phyloP scores from a whole-genome alignment of 1,139 yeast genomes.

The Saccharomycopsis crataegensis region DNA sequence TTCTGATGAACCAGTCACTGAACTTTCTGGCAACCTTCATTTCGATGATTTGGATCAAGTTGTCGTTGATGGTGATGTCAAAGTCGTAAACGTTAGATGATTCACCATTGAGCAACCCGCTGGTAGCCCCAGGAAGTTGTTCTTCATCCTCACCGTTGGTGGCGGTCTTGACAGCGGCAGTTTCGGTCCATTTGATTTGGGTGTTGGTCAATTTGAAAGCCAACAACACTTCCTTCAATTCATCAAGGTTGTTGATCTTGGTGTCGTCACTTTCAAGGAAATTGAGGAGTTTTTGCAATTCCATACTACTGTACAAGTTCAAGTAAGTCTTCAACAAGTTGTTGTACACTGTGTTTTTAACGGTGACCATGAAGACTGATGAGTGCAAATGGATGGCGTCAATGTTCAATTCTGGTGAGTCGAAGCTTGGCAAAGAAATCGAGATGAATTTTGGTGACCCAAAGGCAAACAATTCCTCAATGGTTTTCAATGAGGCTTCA shows the following conservation, averaged over 20 bases:
- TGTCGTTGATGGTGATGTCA: slow-evolving; percentile 36
- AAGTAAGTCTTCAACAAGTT: slow-evolving; percentile 38
- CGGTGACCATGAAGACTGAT: slow-evolving; percentile 36
- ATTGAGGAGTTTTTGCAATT: slow-evolving; percentile 35
- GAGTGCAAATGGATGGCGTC: slow-evolving; percentile 38
- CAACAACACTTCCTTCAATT: slow-evolving; percentile 30
- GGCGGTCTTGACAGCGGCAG: slow-evolving; percentile 23
- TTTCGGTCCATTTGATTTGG: slow-evolving; percentile 37
- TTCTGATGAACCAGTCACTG: slow-evolving; percentile 44
- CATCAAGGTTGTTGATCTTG: slow-evolving; percentile 17
- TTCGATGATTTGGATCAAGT: slow-evolving; percentile 37
- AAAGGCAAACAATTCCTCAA: slow-evolving; percentile 38
- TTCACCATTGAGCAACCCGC: slow-evolving; percentile 32
- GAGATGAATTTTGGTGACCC: slow-evolving; percentile 43
- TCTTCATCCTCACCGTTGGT: slow-evolving; percentile 6
- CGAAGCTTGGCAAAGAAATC: slow-evolving; percentile 32
- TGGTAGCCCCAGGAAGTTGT: background rate
- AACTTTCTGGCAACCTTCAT: slow-evolving; percentile 38
- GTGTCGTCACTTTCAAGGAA: slow-evolving; percentile 31
- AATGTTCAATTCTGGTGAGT: slow-evolving; percentile 27
- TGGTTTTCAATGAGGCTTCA: slow-evolving; percentile 33
- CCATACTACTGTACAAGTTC: slow-evolving; percentile 40
- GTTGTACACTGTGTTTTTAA: slow-evolving; percentile 32
- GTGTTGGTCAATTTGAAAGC: slow-evolving; percentile 38
- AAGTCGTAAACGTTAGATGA: slow-evolving; percentile 35